These are phyloP conservation scores for Pythium aphanidermatum DNA, from an alignment of 352 stramenopile genomes.

Conservation along the genomic window DNA sequence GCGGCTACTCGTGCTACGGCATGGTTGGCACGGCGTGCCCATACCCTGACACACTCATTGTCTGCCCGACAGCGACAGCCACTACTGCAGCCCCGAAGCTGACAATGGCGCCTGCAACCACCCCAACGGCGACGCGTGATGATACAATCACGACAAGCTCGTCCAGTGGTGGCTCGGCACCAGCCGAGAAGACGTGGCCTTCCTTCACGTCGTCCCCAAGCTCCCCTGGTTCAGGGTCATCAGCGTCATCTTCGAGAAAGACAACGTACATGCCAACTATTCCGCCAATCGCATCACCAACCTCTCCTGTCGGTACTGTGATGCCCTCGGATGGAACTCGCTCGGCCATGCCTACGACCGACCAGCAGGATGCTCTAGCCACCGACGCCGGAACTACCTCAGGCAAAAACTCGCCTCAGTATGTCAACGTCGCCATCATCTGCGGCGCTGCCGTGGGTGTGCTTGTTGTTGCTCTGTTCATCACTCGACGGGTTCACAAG, in stretches of 20 bases:
- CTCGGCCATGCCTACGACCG: neutral
- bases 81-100: neutral
- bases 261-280: neutral
- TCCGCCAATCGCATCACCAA: neutral
- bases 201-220: neutral
- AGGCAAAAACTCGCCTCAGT: constrained; percentile 16
- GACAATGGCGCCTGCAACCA: neutral
- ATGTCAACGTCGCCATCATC: constrained; percentile 45
- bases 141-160: neutral
- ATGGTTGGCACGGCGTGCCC: constrained; percentile 33
- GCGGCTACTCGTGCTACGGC: constrained; percentile 68
- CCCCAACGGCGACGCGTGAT: neutral
- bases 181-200: neutral
- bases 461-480: constrained; percentile 42
- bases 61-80: constrained; percentile 15
- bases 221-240: neutral
- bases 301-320: neutral
- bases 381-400: constrained; percentile 3
- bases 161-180: neutral
- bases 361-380: constrained; percentile 10
- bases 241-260: neutral
- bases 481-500: constrained; percentile 29
- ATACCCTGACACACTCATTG: constrained; percentile 27
- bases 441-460: constrained; percentile 30
- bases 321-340: constrained; percentile 9